Evolutionary conservation across 257 asterid species (phyloP).

Genomic region (Paraleonurus japonicus): DNA sequence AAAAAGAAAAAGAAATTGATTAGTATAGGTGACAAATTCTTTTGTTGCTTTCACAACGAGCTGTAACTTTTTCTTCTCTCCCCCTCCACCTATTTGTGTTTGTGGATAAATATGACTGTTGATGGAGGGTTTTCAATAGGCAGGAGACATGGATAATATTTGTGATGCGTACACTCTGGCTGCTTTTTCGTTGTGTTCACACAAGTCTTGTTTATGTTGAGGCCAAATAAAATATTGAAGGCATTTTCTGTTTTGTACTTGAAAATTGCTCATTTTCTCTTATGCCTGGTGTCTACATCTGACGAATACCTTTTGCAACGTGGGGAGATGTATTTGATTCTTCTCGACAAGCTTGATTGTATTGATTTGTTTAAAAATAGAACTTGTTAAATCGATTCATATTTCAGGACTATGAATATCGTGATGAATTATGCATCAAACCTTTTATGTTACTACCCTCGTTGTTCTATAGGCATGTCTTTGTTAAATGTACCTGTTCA

Average conservation of each 20-base stretch:
- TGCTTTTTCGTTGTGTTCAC: neutral
- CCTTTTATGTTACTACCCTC: neutral
- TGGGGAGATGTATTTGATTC: neutral
- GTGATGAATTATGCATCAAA: neutral
- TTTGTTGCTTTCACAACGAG: neutral
- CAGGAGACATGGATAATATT: neutral
- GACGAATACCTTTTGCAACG: neutral
- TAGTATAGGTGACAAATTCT: neutral
- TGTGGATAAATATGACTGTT: neutral
- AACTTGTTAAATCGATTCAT: neutral
- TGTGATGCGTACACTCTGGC: neutral
- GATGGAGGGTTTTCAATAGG: neutral
- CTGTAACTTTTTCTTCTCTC: neutral
- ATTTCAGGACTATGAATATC: conserved; percentile 1
- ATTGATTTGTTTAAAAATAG: neutral
- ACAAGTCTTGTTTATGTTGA: neutral
- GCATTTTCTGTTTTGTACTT: neutral
- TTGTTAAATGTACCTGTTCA: neutral
- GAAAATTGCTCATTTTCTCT: neutral
- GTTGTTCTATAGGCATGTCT: neutral
- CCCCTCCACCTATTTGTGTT: neutral
- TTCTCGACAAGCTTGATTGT: neutral
- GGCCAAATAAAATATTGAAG: neutral
- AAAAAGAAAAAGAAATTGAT: neutral
- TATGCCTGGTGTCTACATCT: neutral